Base-by-base conservation (phyloP, 1,139 yeast species). In the Lodderomyces parapsilosis region DNA sequence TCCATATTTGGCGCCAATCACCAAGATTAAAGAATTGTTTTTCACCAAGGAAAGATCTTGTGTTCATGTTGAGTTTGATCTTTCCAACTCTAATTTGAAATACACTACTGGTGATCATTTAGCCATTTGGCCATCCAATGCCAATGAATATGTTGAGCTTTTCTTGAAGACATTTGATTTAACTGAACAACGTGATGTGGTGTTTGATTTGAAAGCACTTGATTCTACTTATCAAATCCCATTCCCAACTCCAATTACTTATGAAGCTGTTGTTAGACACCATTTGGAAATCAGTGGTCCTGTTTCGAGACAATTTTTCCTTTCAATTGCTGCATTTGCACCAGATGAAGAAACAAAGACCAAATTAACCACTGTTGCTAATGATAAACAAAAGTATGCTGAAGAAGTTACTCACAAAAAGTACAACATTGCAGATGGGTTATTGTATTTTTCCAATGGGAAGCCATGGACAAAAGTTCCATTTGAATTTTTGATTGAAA, bases 41-140 rank as follows among this genome's bases (percentile, higher is more conserved):
- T 71, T 69, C 45, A 70, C 83, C 2, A 61, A 69, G 15, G 78
- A 74, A 34, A 83, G 98, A 68, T 78, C 80, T 53, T 93, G 99
- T 69, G 80, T 93, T 48, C 99, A 93, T 60, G 81, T 86, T 44
- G 99, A 93, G 63, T 81, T 94, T 55, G 97, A 91, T 57, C 68
- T 90, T 41, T 74, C 89, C 1, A 78, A 68, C 34, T 80, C 94
- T 3, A 86, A 86, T 56, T 71, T 93, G 60, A 82, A 85, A 58
- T 93, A 93, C 64, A 74, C 90, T 41, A 93, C 99, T 9, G 99
- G 99, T 62, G 99, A 93, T 62, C 99, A 93, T 66, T 70, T 93
- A 54, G 98, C 96, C 10, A 71, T 93, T 47, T 87, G 97, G 95
- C 93, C 98, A 33, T 88, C 94, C 34, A 93, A 93, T 64, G 73